phyloP scores from a whole-genome alignment of 2,329 filamentous ascomycete species.

The Ilyonectria robusta region DNA sequence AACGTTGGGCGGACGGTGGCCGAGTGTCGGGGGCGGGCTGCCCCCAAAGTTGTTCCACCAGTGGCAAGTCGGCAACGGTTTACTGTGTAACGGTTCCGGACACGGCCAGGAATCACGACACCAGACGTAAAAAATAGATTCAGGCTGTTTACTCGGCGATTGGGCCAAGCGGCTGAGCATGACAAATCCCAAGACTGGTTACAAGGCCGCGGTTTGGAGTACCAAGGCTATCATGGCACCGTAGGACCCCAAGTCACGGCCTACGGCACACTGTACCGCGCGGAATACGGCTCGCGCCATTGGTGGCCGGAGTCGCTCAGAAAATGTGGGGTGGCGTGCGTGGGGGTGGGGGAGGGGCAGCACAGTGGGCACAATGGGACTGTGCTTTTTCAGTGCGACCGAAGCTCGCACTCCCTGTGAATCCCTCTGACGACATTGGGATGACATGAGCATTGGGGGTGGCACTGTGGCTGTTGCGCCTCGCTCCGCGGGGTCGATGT shows the following conservation, averaged over 20 bases:
- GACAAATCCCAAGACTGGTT: not conserved
- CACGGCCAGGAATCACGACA: not conserved
- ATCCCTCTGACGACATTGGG: slow-evolving; percentile 1
- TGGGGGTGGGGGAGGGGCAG: slow-evolving; percentile 36
- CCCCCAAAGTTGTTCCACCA: slow-evolving; percentile 48
- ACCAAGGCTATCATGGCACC: not conserved
- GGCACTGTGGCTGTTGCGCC: slow-evolving; percentile 8
- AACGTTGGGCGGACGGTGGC: slow-evolving; percentile 26
- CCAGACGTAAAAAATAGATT: not conserved
- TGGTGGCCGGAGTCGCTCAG: slow-evolving; percentile 8
- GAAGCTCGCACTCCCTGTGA: not conserved
- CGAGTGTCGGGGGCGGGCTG: slow-evolving; percentile 22
- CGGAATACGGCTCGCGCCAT: slow-evolving; percentile 13
- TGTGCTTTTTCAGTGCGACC: not conserved
- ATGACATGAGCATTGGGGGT: slow-evolving; percentile 14
- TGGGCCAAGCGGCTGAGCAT: not conserved
- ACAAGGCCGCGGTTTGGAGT: not conserved
- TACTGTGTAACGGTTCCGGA: slow-evolving; percentile 12
- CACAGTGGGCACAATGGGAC: not conserved
- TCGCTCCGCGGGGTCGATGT: not conserved
- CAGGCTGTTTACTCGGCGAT: not conserved
- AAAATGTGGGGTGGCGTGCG: slow-evolving; percentile 11
- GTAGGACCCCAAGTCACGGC: not conserved
- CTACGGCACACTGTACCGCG: slow-evolving; percentile 12
- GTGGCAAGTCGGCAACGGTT: slow-evolving; percentile 20